phyloP scores from a whole-genome alignment of 768 basidiomycete species.

The Hortiboletus flavorubellus region DNA sequence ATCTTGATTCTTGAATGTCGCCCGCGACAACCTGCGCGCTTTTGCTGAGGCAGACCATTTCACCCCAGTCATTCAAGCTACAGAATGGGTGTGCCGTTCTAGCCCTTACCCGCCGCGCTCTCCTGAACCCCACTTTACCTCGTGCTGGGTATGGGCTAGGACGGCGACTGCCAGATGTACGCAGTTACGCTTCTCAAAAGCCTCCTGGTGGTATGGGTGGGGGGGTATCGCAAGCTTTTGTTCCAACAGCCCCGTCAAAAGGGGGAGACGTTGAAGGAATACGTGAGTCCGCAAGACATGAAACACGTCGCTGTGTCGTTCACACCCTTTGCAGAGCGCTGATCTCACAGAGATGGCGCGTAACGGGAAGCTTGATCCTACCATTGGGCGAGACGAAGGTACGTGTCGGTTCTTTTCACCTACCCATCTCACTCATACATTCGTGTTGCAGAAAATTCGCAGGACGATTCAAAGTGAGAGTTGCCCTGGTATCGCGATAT shows the following conservation, averaged over 20 bases:
- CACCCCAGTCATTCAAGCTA: conserved; percentile 17
- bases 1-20: conserved; percentile 7
- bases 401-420: background rate
- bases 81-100: conserved; percentile 18
- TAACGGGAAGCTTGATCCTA: conserved; percentile 85
- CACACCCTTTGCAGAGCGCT: conserved; percentile 50
- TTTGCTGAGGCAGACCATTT: conserved; percentile 6
- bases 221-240: conserved; percentile 56
- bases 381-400: conserved; percentile 88
- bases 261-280: conserved; percentile 86
- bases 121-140: background rate
- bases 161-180: conserved; percentile 7
- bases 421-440: background rate
- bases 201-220: conserved; percentile 37
- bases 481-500: background rate
- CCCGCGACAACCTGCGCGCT: background rate
- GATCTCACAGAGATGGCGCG: conserved; percentile 83
- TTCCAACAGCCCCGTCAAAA: conserved; percentile 62
- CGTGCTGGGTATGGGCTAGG: background rate
- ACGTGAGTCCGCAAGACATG: conserved; percentile 39
- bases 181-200: conserved; percentile 49
- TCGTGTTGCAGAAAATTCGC: conserved; percentile 68
- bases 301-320: background rate
- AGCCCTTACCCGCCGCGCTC: background rate
- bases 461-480: conserved; percentile 87